These are phyloP conservation scores for Ziziphus jujuba DNA, from an alignment of 306 rosid species.

Conservation along the genomic window DNA sequence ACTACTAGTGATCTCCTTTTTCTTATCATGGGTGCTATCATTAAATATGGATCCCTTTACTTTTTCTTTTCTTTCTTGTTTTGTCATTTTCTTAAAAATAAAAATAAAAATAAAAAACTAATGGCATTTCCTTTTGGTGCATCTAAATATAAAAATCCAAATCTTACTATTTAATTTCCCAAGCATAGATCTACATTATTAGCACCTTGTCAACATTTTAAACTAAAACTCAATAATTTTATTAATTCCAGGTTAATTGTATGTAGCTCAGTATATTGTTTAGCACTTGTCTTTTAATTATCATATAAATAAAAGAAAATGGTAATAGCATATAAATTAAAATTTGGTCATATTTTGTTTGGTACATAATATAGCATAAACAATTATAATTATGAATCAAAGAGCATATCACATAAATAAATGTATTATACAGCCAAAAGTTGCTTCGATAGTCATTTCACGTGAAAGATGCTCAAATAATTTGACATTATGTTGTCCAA, in stretches of 20 bases:
- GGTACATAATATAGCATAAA: background rate
- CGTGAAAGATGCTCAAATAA: slow-evolving; percentile 36
- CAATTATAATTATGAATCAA: background rate
- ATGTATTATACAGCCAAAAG: slow-evolving; percentile 28
- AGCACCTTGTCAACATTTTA: too few species aligned
- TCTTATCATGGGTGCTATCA: background rate
- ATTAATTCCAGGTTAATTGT: too few species aligned
- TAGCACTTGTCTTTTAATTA: too few species aligned
- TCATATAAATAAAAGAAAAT: too few species aligned
- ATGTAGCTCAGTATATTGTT: too few species aligned
- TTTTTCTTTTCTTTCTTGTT: background rate
- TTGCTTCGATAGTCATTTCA: slow-evolving; percentile 21
- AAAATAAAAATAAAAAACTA: background rate
- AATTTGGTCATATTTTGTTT: background rate
- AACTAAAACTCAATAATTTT: too few species aligned
- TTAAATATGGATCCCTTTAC: background rate
- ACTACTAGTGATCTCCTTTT: background rate
- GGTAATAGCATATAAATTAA: too few species aligned
- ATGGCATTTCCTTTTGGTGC: slow-evolving; percentile 1
- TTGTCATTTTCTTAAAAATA: background rate
- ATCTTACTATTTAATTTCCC: background rate
- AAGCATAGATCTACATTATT: too few species aligned
- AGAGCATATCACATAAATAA: slow-evolving; percentile 1
- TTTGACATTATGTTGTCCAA: background rate
- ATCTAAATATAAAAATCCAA: background rate